A percentile compares a stretch with the other conserved stretches of the same genome.
Conservation (phyloP, 352 stramenopile species). For the Globisporangium mamillatum region DNA sequence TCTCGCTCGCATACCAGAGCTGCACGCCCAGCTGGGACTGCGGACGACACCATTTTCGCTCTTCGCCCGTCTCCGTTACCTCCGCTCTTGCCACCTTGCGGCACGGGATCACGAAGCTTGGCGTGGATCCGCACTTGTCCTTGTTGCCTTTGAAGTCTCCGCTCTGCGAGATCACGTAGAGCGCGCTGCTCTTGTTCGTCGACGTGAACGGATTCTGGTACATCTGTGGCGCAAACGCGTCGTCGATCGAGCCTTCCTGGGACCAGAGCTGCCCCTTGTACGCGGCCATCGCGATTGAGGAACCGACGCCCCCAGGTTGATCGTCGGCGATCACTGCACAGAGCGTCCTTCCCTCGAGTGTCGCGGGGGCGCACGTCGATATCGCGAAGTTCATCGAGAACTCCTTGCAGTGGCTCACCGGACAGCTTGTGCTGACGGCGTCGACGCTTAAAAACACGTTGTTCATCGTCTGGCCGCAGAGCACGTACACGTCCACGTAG, state of each 20-base stretch:
- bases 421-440: slow-evolving; percentile 19
- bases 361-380: slow-evolving; percentile 18
- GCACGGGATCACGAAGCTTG: slow-evolving; percentile 34
- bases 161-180: slow-evolving; percentile 11
- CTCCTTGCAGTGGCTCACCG: slow-evolving; percentile 29
- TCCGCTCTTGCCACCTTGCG: slow-evolving; percentile 7
- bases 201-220: slow-evolving; percentile 18
- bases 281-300: slow-evolving; percentile 1
- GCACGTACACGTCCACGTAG: slow-evolving; percentile 28
- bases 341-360: slow-evolving; percentile 15
- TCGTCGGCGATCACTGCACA: slow-evolving; percentile 20
- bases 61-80: slow-evolving; percentile 12
- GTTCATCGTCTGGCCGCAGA: slow-evolving; percentile 37
- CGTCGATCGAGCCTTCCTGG: slow-evolving; percentile 30
- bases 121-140: slow-evolving; percentile 15
- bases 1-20: slow-evolving; percentile 25
- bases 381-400: slow-evolving; percentile 25
- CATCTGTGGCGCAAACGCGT: slow-evolving; percentile 32
- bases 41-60: slow-evolving; percentile 34
- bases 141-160: not conserved
- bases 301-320: not conserved
- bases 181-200: slow-evolving; percentile 6
- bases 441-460: slow-evolving; percentile 25
- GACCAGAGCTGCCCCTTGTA: slow-evolving; percentile 17
- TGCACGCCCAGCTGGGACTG: slow-evolving; percentile 24